Percentiles rank a stretch among this genome's conserved stretches.
These are phyloP conservation scores for Lepidopterella palustris DNA, from an alignment of 495 filamentous ascomycete species.

Conservation along the genomic window DNA sequence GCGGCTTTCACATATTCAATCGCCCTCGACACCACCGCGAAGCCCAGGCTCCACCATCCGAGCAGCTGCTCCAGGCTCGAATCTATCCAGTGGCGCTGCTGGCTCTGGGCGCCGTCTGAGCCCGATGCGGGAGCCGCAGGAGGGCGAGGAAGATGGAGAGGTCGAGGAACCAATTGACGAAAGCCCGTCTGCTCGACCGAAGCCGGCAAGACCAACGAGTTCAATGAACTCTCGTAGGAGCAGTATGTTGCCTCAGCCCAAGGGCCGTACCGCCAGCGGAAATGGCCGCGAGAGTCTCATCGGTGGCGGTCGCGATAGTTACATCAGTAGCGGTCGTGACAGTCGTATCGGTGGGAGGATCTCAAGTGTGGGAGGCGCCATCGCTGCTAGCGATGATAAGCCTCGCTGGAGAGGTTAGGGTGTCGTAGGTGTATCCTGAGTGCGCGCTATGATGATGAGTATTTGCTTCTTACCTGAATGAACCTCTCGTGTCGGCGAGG, in stretches of 20 bases:
- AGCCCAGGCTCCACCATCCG: not conserved
- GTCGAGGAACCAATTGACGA: not conserved
- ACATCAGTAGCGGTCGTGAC: not conserved
- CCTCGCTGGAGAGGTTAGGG: slow-evolving; percentile 5
- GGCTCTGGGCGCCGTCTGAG: slow-evolving; percentile 2
- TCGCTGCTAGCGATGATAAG: not conserved
- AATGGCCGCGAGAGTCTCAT: slow-evolving; percentile 14
- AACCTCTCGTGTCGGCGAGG: too few relatives aligned
- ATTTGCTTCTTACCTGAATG: too few relatives aligned
- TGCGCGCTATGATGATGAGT: too few relatives aligned
- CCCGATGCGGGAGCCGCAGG: not conserved
- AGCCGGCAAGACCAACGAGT: slow-evolving; percentile 7
- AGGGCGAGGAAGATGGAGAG: too few relatives aligned
- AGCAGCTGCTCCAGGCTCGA: slow-evolving; percentile 11
- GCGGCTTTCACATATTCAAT: slow-evolving; percentile 17
- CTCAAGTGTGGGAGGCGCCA: slow-evolving; percentile 1
- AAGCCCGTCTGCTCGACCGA: slow-evolving; percentile 18
- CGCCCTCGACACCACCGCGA: slow-evolving; percentile 18
- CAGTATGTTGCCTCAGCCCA: slow-evolving; percentile 9
- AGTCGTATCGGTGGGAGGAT: slow-evolving; percentile 4
- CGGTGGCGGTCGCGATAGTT: slow-evolving; percentile 10
- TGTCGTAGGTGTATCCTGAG: too few relatives aligned
- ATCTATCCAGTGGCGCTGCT: not conserved
- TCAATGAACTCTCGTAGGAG: slow-evolving; percentile 3
- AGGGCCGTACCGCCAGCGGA: slow-evolving; percentile 5